Conservation (phyloP, 164 flowering plant genomes). For the Annona squamosa region DNA sequence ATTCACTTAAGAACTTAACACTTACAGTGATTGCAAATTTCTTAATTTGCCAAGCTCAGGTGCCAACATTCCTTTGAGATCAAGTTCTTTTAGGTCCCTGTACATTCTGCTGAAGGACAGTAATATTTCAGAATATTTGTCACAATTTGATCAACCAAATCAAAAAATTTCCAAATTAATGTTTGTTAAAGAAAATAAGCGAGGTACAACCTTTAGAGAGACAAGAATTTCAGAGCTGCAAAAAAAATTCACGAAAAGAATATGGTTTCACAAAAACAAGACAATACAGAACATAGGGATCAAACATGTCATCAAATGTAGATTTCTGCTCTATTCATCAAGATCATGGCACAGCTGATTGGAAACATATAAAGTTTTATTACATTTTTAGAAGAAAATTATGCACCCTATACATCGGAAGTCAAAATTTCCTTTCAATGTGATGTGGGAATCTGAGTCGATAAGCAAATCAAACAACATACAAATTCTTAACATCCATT, state of each 20-base stretch:
- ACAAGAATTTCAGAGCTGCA: neutral
- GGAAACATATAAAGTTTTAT: no score
- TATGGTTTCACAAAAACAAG: neutral
- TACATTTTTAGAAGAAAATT: no score
- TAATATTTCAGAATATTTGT: slow-evolving; percentile 5
- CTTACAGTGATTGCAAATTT: slow-evolving; percentile 70
- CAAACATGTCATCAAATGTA: neutral
- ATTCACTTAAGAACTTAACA: neutral
- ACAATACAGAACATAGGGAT: neutral
- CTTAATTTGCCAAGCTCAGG: slow-evolving; percentile 68
- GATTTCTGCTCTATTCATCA: neutral
- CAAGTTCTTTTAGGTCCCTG: slow-evolving; percentile 54
- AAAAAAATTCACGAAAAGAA: neutral
- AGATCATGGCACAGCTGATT: no score
- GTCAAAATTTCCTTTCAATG: no score
- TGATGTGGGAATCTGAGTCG: no score
- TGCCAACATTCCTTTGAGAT: slow-evolving; percentile 55
- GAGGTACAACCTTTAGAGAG: neutral
- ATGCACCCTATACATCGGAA: no score
- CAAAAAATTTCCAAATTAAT: neutral
- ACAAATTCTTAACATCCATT: no score
- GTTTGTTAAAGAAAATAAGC: neutral
- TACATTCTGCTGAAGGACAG: slow-evolving; percentile 2
- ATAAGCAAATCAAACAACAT: no score
- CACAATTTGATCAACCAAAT: neutral